Evolutionary conservation across 148 eudicot species (phyloP), one percentile per base, ranked within the genome.

Genomic region (Bassia scoparia): DNA sequence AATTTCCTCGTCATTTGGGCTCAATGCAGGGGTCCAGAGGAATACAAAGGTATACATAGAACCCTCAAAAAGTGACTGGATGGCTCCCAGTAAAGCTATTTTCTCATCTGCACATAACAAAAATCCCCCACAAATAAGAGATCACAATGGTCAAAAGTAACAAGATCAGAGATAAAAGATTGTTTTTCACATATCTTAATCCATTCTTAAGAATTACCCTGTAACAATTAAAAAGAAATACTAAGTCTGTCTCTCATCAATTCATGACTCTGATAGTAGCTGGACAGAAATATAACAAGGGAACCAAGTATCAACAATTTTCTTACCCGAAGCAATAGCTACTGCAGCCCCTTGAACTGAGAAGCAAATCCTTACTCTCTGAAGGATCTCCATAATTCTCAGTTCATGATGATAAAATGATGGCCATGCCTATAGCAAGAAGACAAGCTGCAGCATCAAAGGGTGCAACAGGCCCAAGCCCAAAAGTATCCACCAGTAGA

Each of bases 11-110:
- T 91, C 95, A 74, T 94, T 88, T 50, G 98, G 97, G 70, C 98
- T 94, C 82, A 94, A 81, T 73, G 97, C 98, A 78, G 97, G 98
- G 50, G 98, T 94, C 98, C 97, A 94, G 14, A 91, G 91, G 83
- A 94, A 94, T 74, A 94, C 98, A 81, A 91, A 94, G 34, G 98
- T 94, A 61, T 94, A 91, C 98, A 91, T 91, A 30, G 98, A 94
- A 82, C 97, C 98, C 85, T 94, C 98, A 81, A 94, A 94, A 30
- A 94, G 83, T 23, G 98, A 94, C 79, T 94, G 98, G 76, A 94
- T 94, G 60, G 98, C 98, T 67, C 97, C 98, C 72, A 94, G 81
- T 78, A 94, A 83, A 46, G 97, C 98, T 21, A 94, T 94, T 81
- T 91, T 94, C 85, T 94, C 98, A 87, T 94, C 98, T 94, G 87